A percentile compares a stretch with the other conserved stretches of the same genome.
Evolutionary conservation across 768 basidiomycete species (phyloP).

Genomic region (Tulasnella sp.): DNA sequence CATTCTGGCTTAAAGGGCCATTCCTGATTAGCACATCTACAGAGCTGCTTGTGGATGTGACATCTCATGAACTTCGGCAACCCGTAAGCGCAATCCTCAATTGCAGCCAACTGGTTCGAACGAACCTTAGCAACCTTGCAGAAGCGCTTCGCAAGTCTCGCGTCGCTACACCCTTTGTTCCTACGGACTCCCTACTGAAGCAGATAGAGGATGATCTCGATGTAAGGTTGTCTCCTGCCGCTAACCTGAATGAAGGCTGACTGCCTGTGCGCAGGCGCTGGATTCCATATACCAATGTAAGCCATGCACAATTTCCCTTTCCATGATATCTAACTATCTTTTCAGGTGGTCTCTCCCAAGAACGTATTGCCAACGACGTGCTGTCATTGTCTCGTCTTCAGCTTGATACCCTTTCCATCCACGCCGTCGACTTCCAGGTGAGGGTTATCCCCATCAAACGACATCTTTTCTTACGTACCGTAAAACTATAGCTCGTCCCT

Average conservation of each 20-base stretch:
- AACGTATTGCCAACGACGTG: slow-evolving; percentile 36
- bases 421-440: slow-evolving; percentile 22
- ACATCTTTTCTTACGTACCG: background rate
- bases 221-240: background rate
- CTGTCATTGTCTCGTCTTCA: slow-evolving; percentile 36
- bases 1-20: background rate
- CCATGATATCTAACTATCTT: background rate
- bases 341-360: slow-evolving; percentile 29
- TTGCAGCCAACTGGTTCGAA: slow-evolving; percentile 32
- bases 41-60: slow-evolving; percentile 37
- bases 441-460: background rate
- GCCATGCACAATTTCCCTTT: background rate
- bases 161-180: slow-evolving; percentile 16
- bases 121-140: slow-evolving; percentile 30
- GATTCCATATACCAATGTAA: slow-evolving; percentile 36
- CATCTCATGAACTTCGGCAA: slow-evolving; percentile 31
- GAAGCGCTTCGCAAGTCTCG: slow-evolving; percentile 24
- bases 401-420: slow-evolving; percentile 30
- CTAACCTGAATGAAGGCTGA: background rate
- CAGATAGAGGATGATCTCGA: slow-evolving; percentile 29
- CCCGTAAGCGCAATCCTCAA: slow-evolving; percentile 30
- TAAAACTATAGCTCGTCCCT: background rate
- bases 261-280: slow-evolving; percentile 27
- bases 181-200: slow-evolving; percentile 21
- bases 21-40: background rate